A percentile compares a stretch with the other conserved stretches of the same genome.
These are phyloP conservation scores for Laetiporus sulphureus DNA, from an alignment of 1,284 basidiomycete genomes.

Conservation along the genomic window DNA sequence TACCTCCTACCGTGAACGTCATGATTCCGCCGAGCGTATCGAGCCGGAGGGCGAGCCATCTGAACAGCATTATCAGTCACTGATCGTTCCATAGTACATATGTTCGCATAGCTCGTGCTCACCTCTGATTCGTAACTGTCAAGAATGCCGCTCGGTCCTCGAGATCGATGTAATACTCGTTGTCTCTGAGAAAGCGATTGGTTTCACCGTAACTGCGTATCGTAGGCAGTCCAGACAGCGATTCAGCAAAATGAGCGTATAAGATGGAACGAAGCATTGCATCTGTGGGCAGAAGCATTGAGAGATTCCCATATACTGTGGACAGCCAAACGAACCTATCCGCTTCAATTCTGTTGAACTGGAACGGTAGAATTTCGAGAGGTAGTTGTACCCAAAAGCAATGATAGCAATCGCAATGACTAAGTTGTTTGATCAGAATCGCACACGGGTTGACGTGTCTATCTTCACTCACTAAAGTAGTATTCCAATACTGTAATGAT, in stretches of 20 bases:
- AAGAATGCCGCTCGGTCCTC: slow-evolving; percentile 62
- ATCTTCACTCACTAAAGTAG: slow-evolving; percentile 51
- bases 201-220: slow-evolving; percentile 69
- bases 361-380: slow-evolving; percentile 57
- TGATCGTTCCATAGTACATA: too few relatives aligned
- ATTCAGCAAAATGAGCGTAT: slow-evolving; percentile 81
- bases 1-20: slow-evolving; percentile 50
- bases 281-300: slow-evolving; percentile 34
- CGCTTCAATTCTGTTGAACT: slow-evolving; percentile 71
- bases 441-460: neutral
- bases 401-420: slow-evolving; percentile 47
- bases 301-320: slow-evolving; percentile 13
- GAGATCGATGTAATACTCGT: slow-evolving; percentile 68
- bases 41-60: slow-evolving; percentile 79
- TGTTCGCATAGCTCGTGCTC: too few relatives aligned
- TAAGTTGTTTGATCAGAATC: slow-evolving; percentile 14
- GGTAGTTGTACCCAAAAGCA: slow-evolving; percentile 45
- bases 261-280: slow-evolving; percentile 63
- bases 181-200: slow-evolving; percentile 56
- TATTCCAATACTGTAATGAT: slow-evolving; percentile 66
- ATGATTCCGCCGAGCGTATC: slow-evolving; percentile 67
- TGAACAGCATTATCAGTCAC: too few relatives aligned
- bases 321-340: slow-evolving; percentile 32
- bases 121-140: slow-evolving; percentile 58
- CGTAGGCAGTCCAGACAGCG: slow-evolving; percentile 68